These are phyloP conservation scores for Paraphaeosphaeria minitans DNA, from an alignment of 2,329 filamentous ascomycete genomes.

Conservation along the genomic window DNA sequence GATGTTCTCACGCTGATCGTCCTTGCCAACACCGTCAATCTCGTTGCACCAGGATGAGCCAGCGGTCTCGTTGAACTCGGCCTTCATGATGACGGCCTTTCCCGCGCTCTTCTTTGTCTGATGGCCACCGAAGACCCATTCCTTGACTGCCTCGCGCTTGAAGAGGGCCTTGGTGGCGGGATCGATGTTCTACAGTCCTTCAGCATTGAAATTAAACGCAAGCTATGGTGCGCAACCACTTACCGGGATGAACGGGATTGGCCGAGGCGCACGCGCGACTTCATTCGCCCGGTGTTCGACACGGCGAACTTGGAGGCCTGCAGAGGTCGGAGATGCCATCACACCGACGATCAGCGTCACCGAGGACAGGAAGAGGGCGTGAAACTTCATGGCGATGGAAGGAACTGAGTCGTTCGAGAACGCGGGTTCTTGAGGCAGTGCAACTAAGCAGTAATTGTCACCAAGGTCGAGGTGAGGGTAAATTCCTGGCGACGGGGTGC, in stretches of 20 bases:
- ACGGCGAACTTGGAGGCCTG: background rate
- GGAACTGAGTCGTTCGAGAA: no score
- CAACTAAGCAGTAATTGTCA: no score
- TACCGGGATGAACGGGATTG: background rate
- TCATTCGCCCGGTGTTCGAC: background rate
- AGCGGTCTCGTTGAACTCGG: background rate
- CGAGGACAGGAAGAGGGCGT: background rate
- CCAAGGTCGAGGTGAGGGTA: background rate
- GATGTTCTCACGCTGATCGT: background rate
- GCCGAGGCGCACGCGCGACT: background rate
- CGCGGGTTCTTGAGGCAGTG: no score
- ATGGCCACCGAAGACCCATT: background rate
- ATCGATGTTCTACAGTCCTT: background rate
- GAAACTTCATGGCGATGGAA: background rate
- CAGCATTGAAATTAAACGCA: background rate
- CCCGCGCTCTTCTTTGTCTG: background rate
- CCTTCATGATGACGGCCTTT: background rate
- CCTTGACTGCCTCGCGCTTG: background rate
- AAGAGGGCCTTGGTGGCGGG: background rate
- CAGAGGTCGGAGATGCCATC: background rate
- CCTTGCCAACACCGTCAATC: background rate
- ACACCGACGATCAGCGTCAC: background rate
- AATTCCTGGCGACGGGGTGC: background rate
- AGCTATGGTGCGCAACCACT: background rate
- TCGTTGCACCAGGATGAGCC: conserved; percentile 3